Base-by-base conservation (phyloP, 768 basidiomycete species). In the Pleurotus citrinopileatus region DNA sequence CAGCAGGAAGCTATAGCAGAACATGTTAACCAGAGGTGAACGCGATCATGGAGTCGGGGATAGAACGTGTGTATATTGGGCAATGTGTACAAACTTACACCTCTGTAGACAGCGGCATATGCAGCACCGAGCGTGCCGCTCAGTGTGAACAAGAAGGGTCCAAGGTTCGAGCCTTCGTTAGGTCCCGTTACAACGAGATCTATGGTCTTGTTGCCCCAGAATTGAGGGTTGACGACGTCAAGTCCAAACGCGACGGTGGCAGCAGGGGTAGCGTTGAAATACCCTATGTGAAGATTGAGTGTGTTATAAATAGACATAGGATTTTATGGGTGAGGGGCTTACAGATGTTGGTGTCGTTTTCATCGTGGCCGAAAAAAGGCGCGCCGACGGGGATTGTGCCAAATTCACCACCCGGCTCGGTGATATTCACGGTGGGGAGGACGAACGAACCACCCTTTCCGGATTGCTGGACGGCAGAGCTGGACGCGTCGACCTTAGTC, bases 191-290 rank as follows among this genome's bases (percentile, higher is more conserved):
- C 66, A 13, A 68, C 66, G 27, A 68, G 40, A 54, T 68, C 67
- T 23, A 67, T 58, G 15, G 58, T 56, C 26, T 53, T 47, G 23
- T 62, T 63, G 4, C 60, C 60, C 46, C 66, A 64, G 29, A 61
- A 55, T 52, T 50, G 56, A 23, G 67, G 67, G 23, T 58, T 60
- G 22, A 68, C 53, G 42, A 68, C 63, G 55, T 67, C 66, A 4
- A 68, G 52, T 1, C 60, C 67, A 50, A 68, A 68, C 42, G 61
- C 55, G 13, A 58, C 65, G 28, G 63, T 47, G 8, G 67, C 67
- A 37, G 63, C 63, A n/a, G 67, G 67, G 2, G 67, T 68, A 22
- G 65, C 67, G 48, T 68, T 68, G 57, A 68, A 66, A 46, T 68
- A 68, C 53, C 62, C 67, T 66, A 38, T 19, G 2, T 23, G 40